Evolutionary conservation across 2,329 filamentous ascomycete species (phyloP).

Genomic region (Aspergillus fumigatus): DNA sequence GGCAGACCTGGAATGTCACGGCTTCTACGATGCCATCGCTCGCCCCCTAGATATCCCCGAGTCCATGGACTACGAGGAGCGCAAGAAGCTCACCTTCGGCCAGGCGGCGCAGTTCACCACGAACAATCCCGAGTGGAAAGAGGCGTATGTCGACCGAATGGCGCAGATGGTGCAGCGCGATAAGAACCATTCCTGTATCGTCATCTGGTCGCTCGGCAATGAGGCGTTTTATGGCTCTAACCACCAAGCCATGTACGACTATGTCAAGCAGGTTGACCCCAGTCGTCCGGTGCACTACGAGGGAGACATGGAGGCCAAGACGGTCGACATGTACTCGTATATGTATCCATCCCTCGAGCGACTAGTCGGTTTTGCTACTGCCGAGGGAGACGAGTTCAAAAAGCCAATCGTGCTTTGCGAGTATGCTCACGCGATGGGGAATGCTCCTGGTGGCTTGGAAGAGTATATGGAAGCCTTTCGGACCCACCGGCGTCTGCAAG

Average conservation of each 20-base stretch:
- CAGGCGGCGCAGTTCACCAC: slow-evolving; percentile 25
- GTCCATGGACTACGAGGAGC: slow-evolving; percentile 56
- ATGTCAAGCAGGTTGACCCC: slow-evolving; percentile 54
- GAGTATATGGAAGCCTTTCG: slow-evolving; percentile 65
- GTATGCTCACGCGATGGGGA: slow-evolving; percentile 65
- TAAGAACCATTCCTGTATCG: slow-evolving; percentile 66
- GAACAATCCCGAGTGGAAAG: slow-evolving; percentile 39
- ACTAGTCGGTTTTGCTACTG: slow-evolving; percentile 41
- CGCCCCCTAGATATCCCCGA: slow-evolving; percentile 51
- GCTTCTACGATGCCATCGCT: slow-evolving; percentile 33
- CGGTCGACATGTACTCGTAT: slow-evolving; percentile 62
- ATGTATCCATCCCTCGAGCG: slow-evolving; percentile 60
- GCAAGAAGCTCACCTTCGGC: slow-evolving; percentile 43
- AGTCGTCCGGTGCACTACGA: slow-evolving; percentile 63
- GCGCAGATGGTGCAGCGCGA: slow-evolving; percentile 62
- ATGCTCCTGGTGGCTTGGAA: slow-evolving; percentile 64
- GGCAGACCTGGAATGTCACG: slow-evolving; percentile 36
- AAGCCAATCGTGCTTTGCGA: slow-evolving; percentile 45
- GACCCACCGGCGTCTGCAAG: slow-evolving; percentile 57
- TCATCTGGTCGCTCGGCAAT: slow-evolving; percentile 71
- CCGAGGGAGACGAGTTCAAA: slow-evolving; percentile 34
- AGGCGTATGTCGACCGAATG: slow-evolving; percentile 64
- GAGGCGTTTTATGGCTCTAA: slow-evolving; percentile 69
- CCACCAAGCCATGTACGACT: slow-evolving; percentile 63
- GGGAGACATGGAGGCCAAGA: slow-evolving; percentile 55